Evolutionary conservation across 768 basidiomycete species (phyloP).

Genomic region (Cubamyces sp.): DNA sequence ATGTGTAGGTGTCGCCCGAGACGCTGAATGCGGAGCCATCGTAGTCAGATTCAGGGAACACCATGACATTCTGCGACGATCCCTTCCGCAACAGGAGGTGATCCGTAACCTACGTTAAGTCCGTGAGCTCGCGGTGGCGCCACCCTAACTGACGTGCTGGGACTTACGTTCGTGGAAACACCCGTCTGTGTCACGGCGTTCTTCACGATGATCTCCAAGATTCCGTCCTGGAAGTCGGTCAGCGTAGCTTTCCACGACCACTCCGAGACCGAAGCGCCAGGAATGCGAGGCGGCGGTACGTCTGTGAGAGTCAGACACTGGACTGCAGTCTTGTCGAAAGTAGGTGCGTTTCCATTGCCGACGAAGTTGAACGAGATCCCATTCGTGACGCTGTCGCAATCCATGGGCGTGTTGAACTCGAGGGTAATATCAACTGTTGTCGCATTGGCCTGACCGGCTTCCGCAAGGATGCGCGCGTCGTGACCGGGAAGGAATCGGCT

Average conservation of each 20-base stretch:
- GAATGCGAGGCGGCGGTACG: constrained; percentile 52
- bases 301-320: constrained; percentile 54
- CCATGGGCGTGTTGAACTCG: constrained; percentile 82
- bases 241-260: constrained; percentile 82
- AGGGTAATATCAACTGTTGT: constrained; percentile 66
- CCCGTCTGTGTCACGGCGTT: constrained; percentile 51
- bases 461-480: constrained; percentile 68
- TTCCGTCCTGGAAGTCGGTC: constrained; percentile 77
- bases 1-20: constrained; percentile 67
- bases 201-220: constrained; percentile 71
- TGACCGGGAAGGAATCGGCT: constrained; percentile 87
- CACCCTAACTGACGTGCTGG: constrained; percentile 10
- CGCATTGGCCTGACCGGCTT: constrained; percentile 53
- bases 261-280: constrained; percentile 57
- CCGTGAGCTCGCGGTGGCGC: neutral
- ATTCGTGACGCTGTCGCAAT: constrained; percentile 66
- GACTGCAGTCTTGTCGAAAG: constrained; percentile 47
- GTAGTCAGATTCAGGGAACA: constrained; percentile 87
- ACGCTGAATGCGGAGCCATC: constrained; percentile 60
- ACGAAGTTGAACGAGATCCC: constrained; percentile 71
- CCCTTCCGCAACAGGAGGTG: constrained; percentile 86
- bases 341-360: constrained; percentile 59
- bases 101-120: constrained; percentile 57
- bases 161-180: constrained; percentile 60
- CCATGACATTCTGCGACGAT: constrained; percentile 70